Base-by-base conservation (phyloP, 2,329 filamentous ascomycete genomes). In the Xylaria sp. region DNA sequence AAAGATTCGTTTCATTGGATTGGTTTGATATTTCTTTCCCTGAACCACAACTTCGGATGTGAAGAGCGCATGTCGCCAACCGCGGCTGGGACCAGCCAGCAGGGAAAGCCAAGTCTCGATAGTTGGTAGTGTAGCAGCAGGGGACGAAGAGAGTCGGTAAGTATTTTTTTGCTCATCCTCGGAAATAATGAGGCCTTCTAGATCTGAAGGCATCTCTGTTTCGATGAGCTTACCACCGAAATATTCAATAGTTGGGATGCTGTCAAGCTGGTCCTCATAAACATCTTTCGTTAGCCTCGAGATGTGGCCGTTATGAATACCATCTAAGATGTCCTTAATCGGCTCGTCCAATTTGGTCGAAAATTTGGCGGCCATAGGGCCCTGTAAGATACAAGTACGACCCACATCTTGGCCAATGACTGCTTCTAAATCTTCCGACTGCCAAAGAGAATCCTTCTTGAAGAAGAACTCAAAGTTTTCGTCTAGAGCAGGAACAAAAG, bases 371-470 rank as follows among this genome's bases (percentile, higher is more conserved):
- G 96, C 92, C 82, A 94, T 94, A 5, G 96, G 96, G 20, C 96
- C 96, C 79, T 99, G 96, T 42, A 99, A 85, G 77, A 99, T 97
- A 83, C 94, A 97, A 50, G 94, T 97, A 77, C 96, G 89, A 70
- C 93, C 94, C 66, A 99, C 96, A 77, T 99, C 96, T 81, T 98
- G 96, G 73, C 87, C 95, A 68, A 97, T 94, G 65, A 99, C 94
- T 61, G 96, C 96, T 76, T 96, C 95, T 11, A 99, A 86, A 76
- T 99, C 96, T 81, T 99, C 96, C 0, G 96, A 98, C 82, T 99
- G 96, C 96, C 96, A 99, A 7, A 99, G 87, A 1, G 96, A 99
- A 80, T 99, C 96, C 85, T 99, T 99, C 89, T 99, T 99, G 90
- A 99, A 99, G 85, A 93, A 99, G 82, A 96, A 97, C 78, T 99